Percentiles rank a stretch among this genome's conserved stretches.
Conservation (phyloP, 495 filamentous ascomycete genomes). For the Podospora bellae-mahoneyi region DNA sequence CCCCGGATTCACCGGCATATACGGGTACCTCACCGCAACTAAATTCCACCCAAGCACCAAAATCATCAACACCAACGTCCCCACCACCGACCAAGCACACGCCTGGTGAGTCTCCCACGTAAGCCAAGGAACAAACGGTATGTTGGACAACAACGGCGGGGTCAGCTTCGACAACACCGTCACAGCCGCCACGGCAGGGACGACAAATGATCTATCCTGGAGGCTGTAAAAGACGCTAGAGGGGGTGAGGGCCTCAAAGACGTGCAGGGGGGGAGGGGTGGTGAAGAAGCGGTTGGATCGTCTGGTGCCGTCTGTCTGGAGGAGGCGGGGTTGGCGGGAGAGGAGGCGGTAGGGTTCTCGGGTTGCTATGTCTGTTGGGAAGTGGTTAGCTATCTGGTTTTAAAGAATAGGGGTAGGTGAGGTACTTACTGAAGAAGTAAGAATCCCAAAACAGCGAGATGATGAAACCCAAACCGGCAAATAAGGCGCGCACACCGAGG, state of each 20-base stretch:
- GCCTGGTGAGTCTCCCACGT: conserved; percentile 13
- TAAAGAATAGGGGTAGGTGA: not conserved
- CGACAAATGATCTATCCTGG: not conserved
- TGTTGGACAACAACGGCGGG: conserved; percentile 11
- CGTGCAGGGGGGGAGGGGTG: not conserved
- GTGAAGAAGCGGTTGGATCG: not conserved
- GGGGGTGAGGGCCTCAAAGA: not conserved
- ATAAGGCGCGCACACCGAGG: conserved; percentile 7
- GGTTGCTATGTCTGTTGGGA: not conserved
- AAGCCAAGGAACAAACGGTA: conserved; percentile 16
- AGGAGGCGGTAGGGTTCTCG: conserved; percentile 1
- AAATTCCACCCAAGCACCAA: conserved; percentile 8
- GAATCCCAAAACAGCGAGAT: conserved; percentile 16
- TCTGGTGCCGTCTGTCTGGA: not conserved
- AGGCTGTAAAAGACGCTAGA: not conserved
- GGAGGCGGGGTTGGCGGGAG: not conserved
- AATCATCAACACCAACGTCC: conserved; percentile 9
- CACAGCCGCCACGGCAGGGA: not conserved
- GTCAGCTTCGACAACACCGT: conserved; percentile 14
- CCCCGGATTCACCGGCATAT: not conserved
- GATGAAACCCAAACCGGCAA: conserved; percentile 8
- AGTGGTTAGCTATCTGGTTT: not conserved
- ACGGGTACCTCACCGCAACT: not conserved
- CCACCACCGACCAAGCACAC: conserved; percentile 10
- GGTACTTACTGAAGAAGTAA: conserved; percentile 9